phyloP scores from a whole-genome alignment of 352 stramenopile genomes.

The Aphanomyces stellatus region DNA sequence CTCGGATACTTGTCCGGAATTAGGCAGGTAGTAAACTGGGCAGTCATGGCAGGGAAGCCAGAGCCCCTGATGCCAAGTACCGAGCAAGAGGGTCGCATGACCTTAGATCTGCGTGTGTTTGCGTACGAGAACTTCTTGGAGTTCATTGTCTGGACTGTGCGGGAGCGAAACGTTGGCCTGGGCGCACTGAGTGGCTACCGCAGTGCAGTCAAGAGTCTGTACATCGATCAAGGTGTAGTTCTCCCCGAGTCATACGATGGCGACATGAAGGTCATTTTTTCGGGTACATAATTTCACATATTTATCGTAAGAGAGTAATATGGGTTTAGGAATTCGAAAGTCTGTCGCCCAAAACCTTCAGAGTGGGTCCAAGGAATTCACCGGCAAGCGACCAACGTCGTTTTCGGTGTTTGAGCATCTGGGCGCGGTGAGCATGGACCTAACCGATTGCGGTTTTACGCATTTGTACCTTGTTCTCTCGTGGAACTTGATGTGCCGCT shows the following conservation, averaged over 20 bases:
- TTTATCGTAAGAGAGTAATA: not conserved
- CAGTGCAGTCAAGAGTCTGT: not conserved
- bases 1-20: not conserved
- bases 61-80: not conserved
- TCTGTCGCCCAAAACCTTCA: not conserved
- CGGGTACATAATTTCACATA: not conserved
- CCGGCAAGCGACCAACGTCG: not conserved
- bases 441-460: not conserved
- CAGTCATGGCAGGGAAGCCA: not conserved
- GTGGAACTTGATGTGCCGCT: constrained; percentile 6
- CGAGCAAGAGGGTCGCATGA: not conserved
- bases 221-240: not conserved
- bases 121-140: not conserved
- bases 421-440: not conserved
- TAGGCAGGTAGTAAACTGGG: not conserved
- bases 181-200: not conserved
- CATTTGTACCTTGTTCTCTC: not conserved
- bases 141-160: not conserved
- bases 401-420: not conserved
- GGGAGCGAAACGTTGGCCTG: not conserved
- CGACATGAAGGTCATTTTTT: not conserved
- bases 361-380: not conserved
- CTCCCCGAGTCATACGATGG: not conserved
- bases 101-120: not conserved
- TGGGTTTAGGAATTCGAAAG: not conserved